phyloP scores from a whole-genome alignment of 495 filamentous ascomycete species.

The Ascobolus immersus region DNA sequence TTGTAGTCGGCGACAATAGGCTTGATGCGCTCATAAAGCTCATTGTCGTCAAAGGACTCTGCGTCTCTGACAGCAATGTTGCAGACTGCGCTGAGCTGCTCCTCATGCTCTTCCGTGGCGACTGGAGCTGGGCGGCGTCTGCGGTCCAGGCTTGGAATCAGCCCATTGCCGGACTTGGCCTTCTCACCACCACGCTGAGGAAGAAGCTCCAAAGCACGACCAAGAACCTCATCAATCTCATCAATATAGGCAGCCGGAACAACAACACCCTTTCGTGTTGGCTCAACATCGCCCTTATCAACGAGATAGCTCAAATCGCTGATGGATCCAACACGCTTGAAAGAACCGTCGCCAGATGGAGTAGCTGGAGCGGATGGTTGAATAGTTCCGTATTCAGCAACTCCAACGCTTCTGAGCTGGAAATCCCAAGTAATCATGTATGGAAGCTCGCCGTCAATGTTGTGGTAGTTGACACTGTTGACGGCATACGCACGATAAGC shows the following conservation, averaged over 20 bases:
- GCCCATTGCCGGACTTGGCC: constrained; percentile 19
- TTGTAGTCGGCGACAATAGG: constrained; percentile 56
- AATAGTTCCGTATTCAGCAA: constrained; percentile 61
- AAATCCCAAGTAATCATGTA: constrained; percentile 88
- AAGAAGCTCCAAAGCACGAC: constrained; percentile 59
- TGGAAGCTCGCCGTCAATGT: constrained; percentile 46
- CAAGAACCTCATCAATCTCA: constrained; percentile 65
- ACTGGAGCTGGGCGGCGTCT: constrained; percentile 34
- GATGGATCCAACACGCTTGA: constrained; percentile 71
- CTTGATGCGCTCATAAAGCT: constrained; percentile 49
- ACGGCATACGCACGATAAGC: constrained; percentile 88
- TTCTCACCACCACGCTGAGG: constrained; percentile 20
- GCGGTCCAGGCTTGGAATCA: constrained; percentile 47
- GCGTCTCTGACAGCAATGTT: constrained; percentile 81
- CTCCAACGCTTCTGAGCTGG: constrained; percentile 54
- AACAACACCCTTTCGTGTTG: constrained; percentile 77
- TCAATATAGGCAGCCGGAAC: constrained; percentile 80
- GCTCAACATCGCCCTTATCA: constrained; percentile 39
- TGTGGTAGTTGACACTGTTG: constrained; percentile 67
- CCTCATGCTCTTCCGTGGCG: constrained; percentile 23
- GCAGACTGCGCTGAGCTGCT: constrained; percentile 59
- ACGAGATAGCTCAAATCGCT: constrained; percentile 83
- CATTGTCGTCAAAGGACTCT: constrained; percentile 60
- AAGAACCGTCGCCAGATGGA: constrained; percentile 35
- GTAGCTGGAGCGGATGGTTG: constrained; percentile 71